Conservation (phyloP, 768 basidiomycete genomes). For the Crepidotus variabilis region DNA sequence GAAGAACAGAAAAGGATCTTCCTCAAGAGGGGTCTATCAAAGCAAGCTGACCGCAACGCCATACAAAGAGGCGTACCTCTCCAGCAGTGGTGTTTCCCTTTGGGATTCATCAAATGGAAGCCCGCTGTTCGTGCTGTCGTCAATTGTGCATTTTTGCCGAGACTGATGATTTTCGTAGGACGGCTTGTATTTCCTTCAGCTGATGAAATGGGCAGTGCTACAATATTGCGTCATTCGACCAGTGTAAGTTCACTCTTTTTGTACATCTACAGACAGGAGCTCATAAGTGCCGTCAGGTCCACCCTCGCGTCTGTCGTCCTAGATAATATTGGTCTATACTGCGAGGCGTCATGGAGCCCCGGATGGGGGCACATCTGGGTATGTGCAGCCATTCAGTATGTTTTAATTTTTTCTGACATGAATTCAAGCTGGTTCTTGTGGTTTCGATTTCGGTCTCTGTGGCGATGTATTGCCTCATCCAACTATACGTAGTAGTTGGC, state of each 20-base stretch:
- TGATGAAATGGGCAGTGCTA: constrained; percentile 75
- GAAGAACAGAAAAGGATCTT: constrained; percentile 62
- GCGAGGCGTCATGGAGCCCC: constrained; percentile 65
- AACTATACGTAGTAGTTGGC: constrained; percentile 60
- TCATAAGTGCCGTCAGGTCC: constrained; percentile 29
- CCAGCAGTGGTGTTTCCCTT: constrained; percentile 66
- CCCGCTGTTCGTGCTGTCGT: constrained; percentile 40
- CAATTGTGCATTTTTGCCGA: background rate
- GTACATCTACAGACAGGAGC: background rate
- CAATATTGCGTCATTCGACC: constrained; percentile 71
- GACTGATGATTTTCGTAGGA: constrained; percentile 32
- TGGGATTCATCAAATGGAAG: constrained; percentile 60
- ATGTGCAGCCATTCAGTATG: constrained; percentile 12
- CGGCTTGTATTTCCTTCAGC: constrained; percentile 64
- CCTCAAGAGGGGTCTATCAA: constrained; percentile 52
- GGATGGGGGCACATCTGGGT: constrained; percentile 71
- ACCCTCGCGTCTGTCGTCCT: constrained; percentile 61
- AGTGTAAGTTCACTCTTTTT: constrained; percentile 29
- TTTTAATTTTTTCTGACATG: constrained; percentile 1
- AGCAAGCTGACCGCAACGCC: constrained; percentile 44
- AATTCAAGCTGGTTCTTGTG: constrained; percentile 46
- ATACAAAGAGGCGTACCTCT: constrained; percentile 39
- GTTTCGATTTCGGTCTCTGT: constrained; percentile 70
- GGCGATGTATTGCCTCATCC: constrained; percentile 77
- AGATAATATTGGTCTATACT: constrained; percentile 65